Percentiles rank a stretch among this genome's conserved stretches.
phyloP scores from a whole-genome alignment of 1,284 basidiomycete species.

The Microbotryum intermedium region DNA sequence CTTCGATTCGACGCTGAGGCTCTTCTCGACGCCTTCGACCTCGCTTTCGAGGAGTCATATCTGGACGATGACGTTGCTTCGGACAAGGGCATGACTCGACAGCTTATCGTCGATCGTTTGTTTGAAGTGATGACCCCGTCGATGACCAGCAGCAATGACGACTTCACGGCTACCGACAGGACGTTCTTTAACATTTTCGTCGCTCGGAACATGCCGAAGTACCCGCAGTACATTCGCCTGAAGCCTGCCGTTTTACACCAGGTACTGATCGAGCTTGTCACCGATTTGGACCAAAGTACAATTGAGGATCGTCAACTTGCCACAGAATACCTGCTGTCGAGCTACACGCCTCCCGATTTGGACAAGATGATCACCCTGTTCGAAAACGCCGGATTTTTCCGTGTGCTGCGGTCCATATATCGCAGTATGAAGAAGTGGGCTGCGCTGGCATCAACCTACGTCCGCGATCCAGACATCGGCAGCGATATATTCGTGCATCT shows the following conservation, averaged over 20 bases:
- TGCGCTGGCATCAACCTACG: conserved; percentile 58
- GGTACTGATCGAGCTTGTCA: conserved; percentile 68
- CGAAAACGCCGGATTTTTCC: conserved; percentile 75
- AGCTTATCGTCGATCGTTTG: conserved; percentile 74
- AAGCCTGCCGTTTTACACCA: conserved; percentile 59
- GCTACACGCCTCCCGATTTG: conserved; percentile 72
- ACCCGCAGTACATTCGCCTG: conserved; percentile 76
- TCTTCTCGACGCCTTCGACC: conserved; percentile 84
- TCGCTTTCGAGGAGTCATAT: conserved; percentile 88
- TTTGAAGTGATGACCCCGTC: conserved; percentile 61
- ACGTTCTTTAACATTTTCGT: conserved; percentile 92
- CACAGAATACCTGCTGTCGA: conserved; percentile 86
- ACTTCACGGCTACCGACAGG: conserved; percentile 50
- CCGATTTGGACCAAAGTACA: conserved; percentile 62
- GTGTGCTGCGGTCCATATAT: conserved; percentile 76
- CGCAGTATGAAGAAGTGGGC: conserved; percentile 68
- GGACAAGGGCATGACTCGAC: conserved; percentile 52
- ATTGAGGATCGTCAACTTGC: conserved; percentile 91
- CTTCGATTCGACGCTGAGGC: conserved; percentile 88
- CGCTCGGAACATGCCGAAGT: conserved; percentile 93
- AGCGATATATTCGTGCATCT: conserved; percentile 49
- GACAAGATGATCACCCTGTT: conserved; percentile 63
- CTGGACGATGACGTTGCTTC: conserved; percentile 64
- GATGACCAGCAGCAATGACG: conserved; percentile 33
- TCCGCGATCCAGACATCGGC: conserved; percentile 65